Base-by-base conservation (phyloP, 2,329 filamentous ascomycete species). In the Coleophoma cylindrospora region DNA sequence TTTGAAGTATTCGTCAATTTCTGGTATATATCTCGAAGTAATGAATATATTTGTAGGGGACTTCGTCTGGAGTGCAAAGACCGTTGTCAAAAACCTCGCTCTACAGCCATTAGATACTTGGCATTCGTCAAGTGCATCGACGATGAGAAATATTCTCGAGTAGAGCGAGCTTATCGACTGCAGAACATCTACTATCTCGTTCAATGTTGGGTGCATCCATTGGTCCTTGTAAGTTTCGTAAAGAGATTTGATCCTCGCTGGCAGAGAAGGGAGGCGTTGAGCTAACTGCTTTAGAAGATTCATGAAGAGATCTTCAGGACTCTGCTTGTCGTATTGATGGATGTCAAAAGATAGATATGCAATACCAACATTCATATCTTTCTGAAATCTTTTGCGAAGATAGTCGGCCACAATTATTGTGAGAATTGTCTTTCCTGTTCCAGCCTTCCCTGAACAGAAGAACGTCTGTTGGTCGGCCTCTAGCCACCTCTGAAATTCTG, bases 91-190 rank as follows among this genome's bases (percentile, higher is more conserved):
- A 38, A 27, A 4, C 8, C 22, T 27, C 36, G 13, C n/a, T n/a
- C n/a, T n/a, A 14, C 17, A 45, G 22, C 38, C 47, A 21, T 37
- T 45, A 3, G 45, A 32, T 11, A 43, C 48, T 1, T 48, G 12
- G 14, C 50, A 58, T 43, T 58, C 56, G 34, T 58, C 56, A 10
- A 58, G 45, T 13, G 53, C 56, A 49, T 58, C 56, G 33, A 57
- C 47, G n/a, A 58, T 36, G 22, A 58, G 27, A 54, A 58, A 14
- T 51, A 43, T 12, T 6, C 47, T 12, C 4, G 36, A 38, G 11
- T 14, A 17, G 4, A 38, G 13, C 6, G 13, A 4, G 11, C 4
- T 14, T 10, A 38, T 38, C 4, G 15, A 4, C 15, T 38, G 13
- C 5, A 38, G 36, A 14, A n/a, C 13, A 14, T 38, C 15, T 14